These are phyloP conservation scores for Aspergillus ellipticus DNA, from an alignment of 495 filamentous ascomycete genomes.

Conservation along the genomic window DNA sequence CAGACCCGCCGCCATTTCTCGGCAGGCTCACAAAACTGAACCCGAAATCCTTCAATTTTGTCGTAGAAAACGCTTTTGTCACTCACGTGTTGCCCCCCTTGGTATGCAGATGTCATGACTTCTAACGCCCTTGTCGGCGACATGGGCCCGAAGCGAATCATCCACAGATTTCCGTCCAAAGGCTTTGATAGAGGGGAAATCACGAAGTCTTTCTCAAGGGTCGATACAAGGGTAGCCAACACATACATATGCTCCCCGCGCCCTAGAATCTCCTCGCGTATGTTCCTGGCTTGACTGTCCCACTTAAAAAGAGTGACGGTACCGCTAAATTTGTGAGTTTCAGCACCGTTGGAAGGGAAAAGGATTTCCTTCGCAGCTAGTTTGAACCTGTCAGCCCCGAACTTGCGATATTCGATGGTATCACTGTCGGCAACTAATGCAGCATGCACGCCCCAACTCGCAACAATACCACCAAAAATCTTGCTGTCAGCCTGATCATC, in stretches of 20 bases:
- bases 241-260: constrained; percentile 64
- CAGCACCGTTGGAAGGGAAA: constrained; percentile 51
- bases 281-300: constrained; percentile 18
- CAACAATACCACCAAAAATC: constrained; percentile 76
- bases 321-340: constrained; percentile 67
- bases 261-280: constrained; percentile 27
- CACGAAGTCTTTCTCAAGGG: constrained; percentile 73
- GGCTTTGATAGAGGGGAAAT: constrained; percentile 70
- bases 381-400: constrained; percentile 72
- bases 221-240: constrained; percentile 68
- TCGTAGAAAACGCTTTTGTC: constrained; percentile 62
- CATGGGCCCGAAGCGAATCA: constrained; percentile 71
- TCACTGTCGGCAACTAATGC: constrained; percentile 84
- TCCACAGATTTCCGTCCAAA: constrained; percentile 59
- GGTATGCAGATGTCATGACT: constrained; percentile 73
- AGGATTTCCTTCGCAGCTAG: constrained; percentile 77
- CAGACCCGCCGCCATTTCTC: constrained; percentile 79
- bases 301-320: constrained; percentile 41
- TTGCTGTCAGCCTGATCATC: constrained; percentile 23
- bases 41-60: constrained; percentile 55
- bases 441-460: constrained; percentile 85
- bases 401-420: constrained; percentile 67
- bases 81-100: constrained; percentile 65
- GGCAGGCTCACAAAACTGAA: constrained; percentile 61
- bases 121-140: constrained; percentile 62